phyloP scores from a whole-genome alignment of 202 grass and related monocot genomes.

The Eragrostis tef region DNA sequence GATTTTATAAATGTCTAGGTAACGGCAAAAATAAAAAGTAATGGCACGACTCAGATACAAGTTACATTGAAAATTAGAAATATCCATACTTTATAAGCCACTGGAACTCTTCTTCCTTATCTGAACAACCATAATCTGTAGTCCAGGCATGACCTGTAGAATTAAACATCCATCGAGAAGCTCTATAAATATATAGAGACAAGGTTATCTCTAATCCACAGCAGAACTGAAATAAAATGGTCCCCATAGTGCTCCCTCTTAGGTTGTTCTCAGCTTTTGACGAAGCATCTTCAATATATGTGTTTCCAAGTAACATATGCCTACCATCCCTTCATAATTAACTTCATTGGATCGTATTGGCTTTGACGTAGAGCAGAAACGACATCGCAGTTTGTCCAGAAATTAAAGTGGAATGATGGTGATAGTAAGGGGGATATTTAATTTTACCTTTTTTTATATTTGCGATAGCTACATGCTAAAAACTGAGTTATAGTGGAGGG shows the following conservation, averaged over 20 bases:
- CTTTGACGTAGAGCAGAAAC: not conserved
- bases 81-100: conserved; percentile 84
- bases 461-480: not conserved
- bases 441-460: not conserved
- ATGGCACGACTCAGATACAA: not conserved
- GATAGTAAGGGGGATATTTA: not conserved
- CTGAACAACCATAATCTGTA: conserved; percentile 91
- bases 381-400: not conserved
- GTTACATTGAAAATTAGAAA: not conserved
- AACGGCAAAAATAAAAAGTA: conserved; percentile 14
- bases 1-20: not conserved
- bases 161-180: conserved; percentile 21
- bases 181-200: conserved; percentile 23
- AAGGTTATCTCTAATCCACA: conserved; percentile 27
- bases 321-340: too few species aligned
- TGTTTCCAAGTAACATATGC: too few species aligned
- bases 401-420: not conserved
- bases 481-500: not conserved
- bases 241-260: not conserved
- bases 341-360: too few species aligned
- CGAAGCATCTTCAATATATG: too few species aligned
- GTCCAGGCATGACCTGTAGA: conserved; percentile 93
- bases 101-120: conserved; percentile 84
- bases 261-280: too few species aligned
- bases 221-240: not conserved